A percentile compares a stretch with the other conserved stretches of the same genome.
phyloP scores from a whole-genome alignment of 2,329 filamentous ascomycete genomes.

The Apiospora hydei region DNA sequence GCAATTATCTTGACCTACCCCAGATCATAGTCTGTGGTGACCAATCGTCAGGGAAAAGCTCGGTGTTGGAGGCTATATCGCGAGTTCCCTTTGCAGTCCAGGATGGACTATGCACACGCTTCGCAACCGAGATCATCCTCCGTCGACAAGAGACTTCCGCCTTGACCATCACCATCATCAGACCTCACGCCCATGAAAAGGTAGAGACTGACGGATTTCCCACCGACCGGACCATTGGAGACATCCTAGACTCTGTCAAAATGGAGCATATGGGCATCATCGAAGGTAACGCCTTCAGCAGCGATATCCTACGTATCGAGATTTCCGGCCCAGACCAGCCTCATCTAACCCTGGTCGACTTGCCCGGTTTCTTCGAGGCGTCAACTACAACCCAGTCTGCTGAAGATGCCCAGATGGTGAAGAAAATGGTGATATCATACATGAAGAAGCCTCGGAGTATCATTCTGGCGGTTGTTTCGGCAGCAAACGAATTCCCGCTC shows the following conservation, averaged over 20 bases:
- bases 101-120: neutral
- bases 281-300: slow-evolving; percentile 49
- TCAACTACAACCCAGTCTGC: slow-evolving; percentile 49
- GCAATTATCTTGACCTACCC: slow-evolving; percentile 43
- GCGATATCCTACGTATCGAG: slow-evolving; percentile 55
- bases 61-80: slow-evolving; percentile 60
- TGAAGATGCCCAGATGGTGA: slow-evolving; percentile 52
- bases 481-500: slow-evolving; percentile 61
- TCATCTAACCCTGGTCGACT: slow-evolving; percentile 63
- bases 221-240: no score
- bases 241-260: no score
- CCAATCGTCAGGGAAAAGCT: slow-evolving; percentile 60
- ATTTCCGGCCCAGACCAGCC: slow-evolving; percentile 52
- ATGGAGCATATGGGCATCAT: no score
- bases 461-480: slow-evolving; percentile 63
- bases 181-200: no score
- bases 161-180: no score
- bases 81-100: slow-evolving; percentile 61
- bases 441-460: slow-evolving; percentile 63
- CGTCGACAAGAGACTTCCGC: no score
- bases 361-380: slow-evolving; percentile 59
- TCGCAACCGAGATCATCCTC: neutral
- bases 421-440: slow-evolving; percentile 57
- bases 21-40: slow-evolving; percentile 40
- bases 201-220: no score